Evolutionary conservation across 345 rosid species (phyloP), one percentile per base, ranked within the genome.

Genomic region (Microthlaspi erraticum): DNA sequence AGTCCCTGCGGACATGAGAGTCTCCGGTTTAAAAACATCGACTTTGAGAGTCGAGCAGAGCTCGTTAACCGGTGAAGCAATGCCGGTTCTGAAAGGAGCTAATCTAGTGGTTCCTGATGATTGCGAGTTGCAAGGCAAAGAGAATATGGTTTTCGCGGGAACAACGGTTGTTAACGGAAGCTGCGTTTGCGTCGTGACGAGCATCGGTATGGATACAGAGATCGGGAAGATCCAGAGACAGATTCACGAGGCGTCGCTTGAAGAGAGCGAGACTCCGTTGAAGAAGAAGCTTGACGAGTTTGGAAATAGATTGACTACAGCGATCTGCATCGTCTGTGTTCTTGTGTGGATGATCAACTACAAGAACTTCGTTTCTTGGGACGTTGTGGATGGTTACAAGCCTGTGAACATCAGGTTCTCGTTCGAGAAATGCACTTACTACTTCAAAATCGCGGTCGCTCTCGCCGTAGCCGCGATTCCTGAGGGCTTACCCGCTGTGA

Each of bases 381-480:
- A 93, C 26, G 62, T 84, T 51, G 81, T 78, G 39, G 84, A 93
- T 44, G 91, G 96, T 37, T 75, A 68, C 14, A 83, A 91, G 83
- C 98, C 94, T 23, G 76, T 70, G 43, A 88, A 92, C 65, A 10
- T 90, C 20, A 75, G 49, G 44, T 93, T 93, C 53, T 93, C 97
- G 2, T 90, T 93, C 36, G 87, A 86, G 82, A 93, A 88, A 71
- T 90, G 98, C 67, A 93, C 97, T 20, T 93, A 90, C 71, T 88
- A 93, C 80, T 90, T 93, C 82, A 89, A 93, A 77, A 93, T 93
- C 68, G 97, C 98, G 1, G 93, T 90, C 67, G 96, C 98, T 37
- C 86, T 93, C 17, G 97, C 98, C 13, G 97, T 92, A 33, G 98
- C 97, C 10, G 98, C 98, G 10, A 92, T 92, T 34, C 98, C 98